These are phyloP conservation scores for Globisporangium cylindrosporum DNA, from an alignment of 352 stramenopile genomes.

Conservation along the genomic window DNA sequence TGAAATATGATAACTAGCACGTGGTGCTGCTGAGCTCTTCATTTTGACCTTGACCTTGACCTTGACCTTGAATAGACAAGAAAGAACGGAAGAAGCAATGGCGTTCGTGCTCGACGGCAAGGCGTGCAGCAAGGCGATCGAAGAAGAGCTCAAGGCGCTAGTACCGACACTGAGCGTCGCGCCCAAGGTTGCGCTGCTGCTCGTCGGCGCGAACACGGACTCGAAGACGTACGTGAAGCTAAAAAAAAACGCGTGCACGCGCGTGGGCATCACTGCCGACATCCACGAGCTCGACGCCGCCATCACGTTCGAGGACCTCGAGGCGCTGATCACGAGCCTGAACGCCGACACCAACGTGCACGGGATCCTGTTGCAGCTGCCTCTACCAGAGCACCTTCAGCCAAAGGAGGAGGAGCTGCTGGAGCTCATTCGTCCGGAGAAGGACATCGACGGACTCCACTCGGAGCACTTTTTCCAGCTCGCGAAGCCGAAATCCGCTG, in stretches of 20 bases:
- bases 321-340: constrained; percentile 65
- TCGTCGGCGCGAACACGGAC: constrained; percentile 89
- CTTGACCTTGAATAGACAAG: constrained; percentile 14
- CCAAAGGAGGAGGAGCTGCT: constrained; percentile 90
- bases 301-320: constrained; percentile 44
- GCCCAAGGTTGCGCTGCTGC: constrained; percentile 92
- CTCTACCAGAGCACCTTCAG: constrained; percentile 54
- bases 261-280: constrained; percentile 91
- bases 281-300: constrained; percentile 58
- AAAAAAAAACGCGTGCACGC: constrained; percentile 97
- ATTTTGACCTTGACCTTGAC: neutral
- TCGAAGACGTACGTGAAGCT: constrained; percentile 94
- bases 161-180: constrained; percentile 25
- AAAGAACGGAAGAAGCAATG: neutral
- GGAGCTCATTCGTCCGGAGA: constrained; percentile 85
- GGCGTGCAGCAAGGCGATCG: constrained; percentile 59
- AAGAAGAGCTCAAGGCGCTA: constrained; percentile 57
- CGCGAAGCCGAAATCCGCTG: constrained; percentile 27
- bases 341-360: constrained; percentile 90
- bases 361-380: constrained; percentile 95
- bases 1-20: neutral
- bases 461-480: constrained; percentile 95
- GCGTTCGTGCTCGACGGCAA: constrained; percentile 49
- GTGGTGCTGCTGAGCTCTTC: constrained; percentile 7
- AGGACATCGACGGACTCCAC: constrained; percentile 99